Conservation (phyloP, 2,329 filamentous ascomycete species). For the Fusarium metavorans region DNA sequence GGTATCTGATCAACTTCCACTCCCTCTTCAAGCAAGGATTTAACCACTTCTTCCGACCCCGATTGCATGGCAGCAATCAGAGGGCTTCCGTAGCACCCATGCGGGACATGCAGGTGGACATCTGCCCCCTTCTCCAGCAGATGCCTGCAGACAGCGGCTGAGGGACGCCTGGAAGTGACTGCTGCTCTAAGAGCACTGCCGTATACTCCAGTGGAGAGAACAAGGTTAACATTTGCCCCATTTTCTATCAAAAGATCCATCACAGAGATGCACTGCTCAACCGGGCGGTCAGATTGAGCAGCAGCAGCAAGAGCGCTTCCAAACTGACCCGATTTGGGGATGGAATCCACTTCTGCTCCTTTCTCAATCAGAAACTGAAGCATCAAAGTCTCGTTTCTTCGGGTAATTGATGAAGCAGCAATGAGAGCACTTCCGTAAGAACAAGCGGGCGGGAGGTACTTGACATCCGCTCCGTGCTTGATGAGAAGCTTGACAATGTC, state of each 20-base stretch:
- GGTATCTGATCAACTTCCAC: not conserved
- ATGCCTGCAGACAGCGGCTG: not conserved
- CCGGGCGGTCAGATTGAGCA: not conserved
- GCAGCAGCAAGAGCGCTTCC: not conserved
- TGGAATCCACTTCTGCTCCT: not conserved
- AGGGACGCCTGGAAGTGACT: not conserved
- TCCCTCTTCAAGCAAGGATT: not conserved
- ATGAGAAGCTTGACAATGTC: not conserved
- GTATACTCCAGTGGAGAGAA: not conserved
- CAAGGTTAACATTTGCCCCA: not conserved
- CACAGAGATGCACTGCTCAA: fast-evolving
- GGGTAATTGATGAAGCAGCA: not conserved
- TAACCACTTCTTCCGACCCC: not conserved
- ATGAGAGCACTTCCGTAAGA: not conserved
- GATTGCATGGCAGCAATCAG: not conserved
- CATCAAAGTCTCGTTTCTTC: too few species aligned
- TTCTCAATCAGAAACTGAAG: not conserved
- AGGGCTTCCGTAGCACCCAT: not conserved
- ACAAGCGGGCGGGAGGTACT: not conserved
- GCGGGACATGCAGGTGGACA: not conserved
- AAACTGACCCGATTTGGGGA: not conserved
- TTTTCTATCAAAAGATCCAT: not conserved
- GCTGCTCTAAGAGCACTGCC: not conserved
- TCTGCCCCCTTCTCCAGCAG: not conserved
- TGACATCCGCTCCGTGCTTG: not conserved